A percentile compares a stretch with the other conserved stretches of the same genome.
Evolutionary conservation across 768 basidiomycete species (phyloP).

Genomic region (Leccinum sublutescens): DNA sequence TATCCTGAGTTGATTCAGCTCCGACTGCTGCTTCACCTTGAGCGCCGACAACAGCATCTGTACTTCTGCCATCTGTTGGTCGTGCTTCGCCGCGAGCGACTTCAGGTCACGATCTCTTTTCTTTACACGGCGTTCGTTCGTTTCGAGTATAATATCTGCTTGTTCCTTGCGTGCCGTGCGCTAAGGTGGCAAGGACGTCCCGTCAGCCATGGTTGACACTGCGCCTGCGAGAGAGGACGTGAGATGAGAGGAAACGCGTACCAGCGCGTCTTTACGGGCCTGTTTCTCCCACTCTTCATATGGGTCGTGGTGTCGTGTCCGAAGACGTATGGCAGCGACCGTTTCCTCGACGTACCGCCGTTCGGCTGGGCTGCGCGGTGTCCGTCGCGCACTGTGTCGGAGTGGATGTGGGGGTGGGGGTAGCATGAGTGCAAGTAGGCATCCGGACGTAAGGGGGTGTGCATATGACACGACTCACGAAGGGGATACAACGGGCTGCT

Average conservation of each 20-base stretch:
- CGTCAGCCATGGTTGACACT: background rate
- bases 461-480: constrained; percentile 32
- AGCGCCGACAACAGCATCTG: constrained; percentile 43
- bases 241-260: constrained; percentile 21
- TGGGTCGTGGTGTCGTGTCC: constrained; percentile 42
- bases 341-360: constrained; percentile 42
- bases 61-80: constrained; percentile 53
- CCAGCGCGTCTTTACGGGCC: constrained; percentile 39
- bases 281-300: constrained; percentile 51
- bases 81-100: constrained; percentile 40
- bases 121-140: constrained; percentile 13
- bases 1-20: constrained; percentile 44
- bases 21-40: constrained; percentile 43
- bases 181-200: constrained; percentile 19
- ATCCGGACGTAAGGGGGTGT: background rate
- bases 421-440: background rate
- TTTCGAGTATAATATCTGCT: constrained; percentile 17
- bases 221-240: background rate
- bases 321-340: constrained; percentile 45
- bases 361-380: constrained; percentile 31
- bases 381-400: constrained; percentile 17
- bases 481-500: constrained; percentile 31
- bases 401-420: background rate
- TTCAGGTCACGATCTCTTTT: constrained; percentile 20
- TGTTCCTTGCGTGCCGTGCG: constrained; percentile 39